Conservation (phyloP, 495 filamentous ascomycete genomes). For the Penicillium steckii region DNA sequence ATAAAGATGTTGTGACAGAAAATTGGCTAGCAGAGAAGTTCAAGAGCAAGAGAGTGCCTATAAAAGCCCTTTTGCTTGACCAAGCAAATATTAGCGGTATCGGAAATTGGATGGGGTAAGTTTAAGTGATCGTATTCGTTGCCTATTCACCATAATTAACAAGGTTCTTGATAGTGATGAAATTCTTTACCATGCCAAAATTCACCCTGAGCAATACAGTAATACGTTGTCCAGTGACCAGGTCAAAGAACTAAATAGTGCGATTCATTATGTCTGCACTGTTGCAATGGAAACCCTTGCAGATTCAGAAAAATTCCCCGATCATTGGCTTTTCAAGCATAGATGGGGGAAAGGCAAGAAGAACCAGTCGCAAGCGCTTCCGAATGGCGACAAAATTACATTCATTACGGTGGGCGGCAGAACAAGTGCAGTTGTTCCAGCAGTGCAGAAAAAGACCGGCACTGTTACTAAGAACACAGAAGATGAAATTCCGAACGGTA, state of each 20-base stretch:
- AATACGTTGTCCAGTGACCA: constrained; percentile 75
- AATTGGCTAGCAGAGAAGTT: constrained; percentile 70
- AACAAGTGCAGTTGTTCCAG: constrained; percentile 83
- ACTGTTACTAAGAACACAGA: constrained; percentile 37
- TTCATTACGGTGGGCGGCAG: constrained; percentile 85
- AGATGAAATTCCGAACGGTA: constrained; percentile 21
- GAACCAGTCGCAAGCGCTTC: constrained; percentile 60
- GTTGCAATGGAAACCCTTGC: constrained; percentile 75
- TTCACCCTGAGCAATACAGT: constrained; percentile 91
- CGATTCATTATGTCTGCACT: constrained; percentile 75
- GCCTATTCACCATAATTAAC: constrained; percentile 9
- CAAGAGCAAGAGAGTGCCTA: constrained; percentile 69
- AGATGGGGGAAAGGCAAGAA: constrained; percentile 91
- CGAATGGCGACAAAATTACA: constrained; percentile 79
- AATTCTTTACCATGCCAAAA: constrained; percentile 78
- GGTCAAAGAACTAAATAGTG: constrained; percentile 67
- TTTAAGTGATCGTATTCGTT: background rate
- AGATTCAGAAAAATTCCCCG: constrained; percentile 79
- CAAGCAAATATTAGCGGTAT: constrained; percentile 90
- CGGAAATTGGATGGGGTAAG: constrained; percentile 91
- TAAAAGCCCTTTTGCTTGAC: constrained; percentile 85
- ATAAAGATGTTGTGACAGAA: constrained; percentile 70
- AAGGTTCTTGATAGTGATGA: constrained; percentile 60
- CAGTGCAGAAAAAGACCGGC: constrained; percentile 79
- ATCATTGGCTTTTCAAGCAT: constrained; percentile 89